phyloP scores from a whole-genome alignment of 2,329 filamentous ascomycete species.

The Ophiostoma pallidulum region DNA sequence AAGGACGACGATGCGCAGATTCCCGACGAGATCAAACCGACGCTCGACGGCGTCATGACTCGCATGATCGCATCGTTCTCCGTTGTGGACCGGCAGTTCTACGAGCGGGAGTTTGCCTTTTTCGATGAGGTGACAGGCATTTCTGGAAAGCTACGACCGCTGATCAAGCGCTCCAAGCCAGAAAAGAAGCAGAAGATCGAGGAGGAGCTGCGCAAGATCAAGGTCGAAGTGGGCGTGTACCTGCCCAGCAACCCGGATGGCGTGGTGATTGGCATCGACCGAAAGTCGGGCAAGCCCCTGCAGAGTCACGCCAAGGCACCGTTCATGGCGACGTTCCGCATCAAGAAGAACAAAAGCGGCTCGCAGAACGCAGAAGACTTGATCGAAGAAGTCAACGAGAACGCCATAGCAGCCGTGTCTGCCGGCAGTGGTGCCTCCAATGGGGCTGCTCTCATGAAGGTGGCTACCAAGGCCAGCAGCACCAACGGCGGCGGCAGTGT shows the following conservation, averaged over 20 bases:
- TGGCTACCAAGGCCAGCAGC: not conserved
- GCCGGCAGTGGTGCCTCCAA: conserved; percentile 13
- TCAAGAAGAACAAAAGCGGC: conserved; percentile 64
- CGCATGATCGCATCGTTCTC: conserved; percentile 79
- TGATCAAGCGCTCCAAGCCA: conserved; percentile 82
- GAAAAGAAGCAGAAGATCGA: conserved; percentile 99
- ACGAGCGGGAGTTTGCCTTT: conserved; percentile 92
- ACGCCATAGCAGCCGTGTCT: conserved; percentile 15
- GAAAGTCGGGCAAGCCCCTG: conserved; percentile 92
- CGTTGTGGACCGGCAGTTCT: conserved; percentile 69
- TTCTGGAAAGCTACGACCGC: conserved; percentile 89
- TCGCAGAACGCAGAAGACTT: conserved; percentile 44
- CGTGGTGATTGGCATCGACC: conserved; percentile 93
- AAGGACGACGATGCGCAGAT: conserved; percentile 91
- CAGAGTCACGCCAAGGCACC: conserved; percentile 98
- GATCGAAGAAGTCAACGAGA: conserved; percentile 37
- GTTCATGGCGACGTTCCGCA: conserved; percentile 98
- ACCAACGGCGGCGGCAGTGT: conserved; percentile 11
- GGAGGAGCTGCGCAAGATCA: conserved; percentile 93
- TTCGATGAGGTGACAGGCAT: conserved; percentile 94
- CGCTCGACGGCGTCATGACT: conserved; percentile 79
- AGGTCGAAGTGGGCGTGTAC: conserved; percentile 95
- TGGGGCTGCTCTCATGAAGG: conserved; percentile 8
- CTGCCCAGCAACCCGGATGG: conserved; percentile 95
- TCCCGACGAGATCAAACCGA: conserved; percentile 87